Evolutionary conservation across 805 yeast genomes (phyloP).

Genomic region (Lachancea sp.): DNA sequence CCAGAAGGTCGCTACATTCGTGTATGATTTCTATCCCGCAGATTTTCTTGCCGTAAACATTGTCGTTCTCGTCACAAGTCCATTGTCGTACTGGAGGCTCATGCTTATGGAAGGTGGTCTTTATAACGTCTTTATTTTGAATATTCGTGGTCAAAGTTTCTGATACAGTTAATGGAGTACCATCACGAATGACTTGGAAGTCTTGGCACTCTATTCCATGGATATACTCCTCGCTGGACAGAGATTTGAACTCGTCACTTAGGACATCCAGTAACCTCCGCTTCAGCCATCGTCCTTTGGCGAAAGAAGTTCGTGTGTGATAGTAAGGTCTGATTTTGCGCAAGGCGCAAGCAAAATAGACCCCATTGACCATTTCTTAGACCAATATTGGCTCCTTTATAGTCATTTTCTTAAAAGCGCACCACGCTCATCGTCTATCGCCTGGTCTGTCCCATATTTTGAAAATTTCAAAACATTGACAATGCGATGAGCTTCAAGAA

Average conservation of each 20-base stretch:
- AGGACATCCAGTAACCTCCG: slow-evolving; percentile 36
- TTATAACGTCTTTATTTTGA: slow-evolving; percentile 25
- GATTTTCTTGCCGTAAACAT: slow-evolving; percentile 11
- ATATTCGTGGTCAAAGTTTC: slow-evolving; percentile 16
- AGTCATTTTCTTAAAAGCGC: no score
- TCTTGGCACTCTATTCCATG: slow-evolving; percentile 17
- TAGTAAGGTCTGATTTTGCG: slow-evolving; percentile 40
- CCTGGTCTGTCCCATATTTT: not conserved
- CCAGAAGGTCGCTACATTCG: slow-evolving; percentile 70
- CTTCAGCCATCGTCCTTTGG: slow-evolving; percentile 42
- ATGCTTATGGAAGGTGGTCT: slow-evolving; percentile 56
- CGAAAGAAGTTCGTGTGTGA: slow-evolving; percentile 32
- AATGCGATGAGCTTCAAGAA: slow-evolving; percentile 1
- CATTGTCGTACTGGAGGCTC: slow-evolving; percentile 71
- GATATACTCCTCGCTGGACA: slow-evolving; percentile 17
- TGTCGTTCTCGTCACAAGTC: slow-evolving; percentile 18
- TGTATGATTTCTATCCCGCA: slow-evolving; percentile 55
- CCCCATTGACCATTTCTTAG: slow-evolving; percentile 15
- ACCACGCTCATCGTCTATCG: slow-evolving; percentile 3
- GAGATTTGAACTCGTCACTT: slow-evolving; percentile 34
- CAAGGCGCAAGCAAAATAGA: slow-evolving; percentile 30
- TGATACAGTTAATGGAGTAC: slow-evolving; percentile 11
- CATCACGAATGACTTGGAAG: slow-evolving; percentile 19
- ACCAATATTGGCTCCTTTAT: not conserved
- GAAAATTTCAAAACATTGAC: not conserved